These are phyloP conservation scores for Sugiyamaella paludigena DNA, from an alignment of 1,139 yeast genomes.

Conservation along the genomic window DNA sequence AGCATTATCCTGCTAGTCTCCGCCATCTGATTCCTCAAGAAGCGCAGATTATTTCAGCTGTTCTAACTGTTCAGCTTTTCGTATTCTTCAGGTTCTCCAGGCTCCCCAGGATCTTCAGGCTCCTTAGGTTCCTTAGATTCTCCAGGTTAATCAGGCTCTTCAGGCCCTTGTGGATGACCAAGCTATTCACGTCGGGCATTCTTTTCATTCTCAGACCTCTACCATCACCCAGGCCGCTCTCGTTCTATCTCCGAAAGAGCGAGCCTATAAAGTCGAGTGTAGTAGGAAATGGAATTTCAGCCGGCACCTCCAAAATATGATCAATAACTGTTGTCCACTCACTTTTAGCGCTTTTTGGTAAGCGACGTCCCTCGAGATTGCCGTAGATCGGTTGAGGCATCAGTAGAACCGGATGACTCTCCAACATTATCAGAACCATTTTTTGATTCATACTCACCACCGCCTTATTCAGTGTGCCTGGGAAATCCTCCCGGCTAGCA, in stretches of 20 bases:
- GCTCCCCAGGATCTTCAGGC: neutral
- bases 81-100: neutral
- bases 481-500: slow-evolving; percentile 26
- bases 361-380: slow-evolving; percentile 63
- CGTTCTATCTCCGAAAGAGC: neutral
- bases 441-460: slow-evolving; percentile 14
- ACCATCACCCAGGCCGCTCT: neutral
- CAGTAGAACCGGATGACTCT: slow-evolving; percentile 18
- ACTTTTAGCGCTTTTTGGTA: slow-evolving; percentile 53
- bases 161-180: neutral
- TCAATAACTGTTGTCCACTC: slow-evolving; percentile 25
- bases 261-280: neutral
- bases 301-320: slow-evolving; percentile 28
- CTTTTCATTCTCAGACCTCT: neutral
- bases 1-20: too few species aligned
- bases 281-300: slow-evolving; percentile 14
- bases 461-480: slow-evolving; percentile 24
- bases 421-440: neutral
- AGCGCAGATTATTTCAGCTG: too few species aligned
- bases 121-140: too few species aligned
- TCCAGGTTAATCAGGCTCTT: neutral
- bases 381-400: slow-evolving; percentile 39
- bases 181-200: neutral
- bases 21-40: too few species aligned
- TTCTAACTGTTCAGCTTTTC: neutral